Evolutionary conservation across 148 eudicot genomes (phyloP), one percentile per base, ranked within the genome.

Genomic region (Hydrangea macrophylla): DNA sequence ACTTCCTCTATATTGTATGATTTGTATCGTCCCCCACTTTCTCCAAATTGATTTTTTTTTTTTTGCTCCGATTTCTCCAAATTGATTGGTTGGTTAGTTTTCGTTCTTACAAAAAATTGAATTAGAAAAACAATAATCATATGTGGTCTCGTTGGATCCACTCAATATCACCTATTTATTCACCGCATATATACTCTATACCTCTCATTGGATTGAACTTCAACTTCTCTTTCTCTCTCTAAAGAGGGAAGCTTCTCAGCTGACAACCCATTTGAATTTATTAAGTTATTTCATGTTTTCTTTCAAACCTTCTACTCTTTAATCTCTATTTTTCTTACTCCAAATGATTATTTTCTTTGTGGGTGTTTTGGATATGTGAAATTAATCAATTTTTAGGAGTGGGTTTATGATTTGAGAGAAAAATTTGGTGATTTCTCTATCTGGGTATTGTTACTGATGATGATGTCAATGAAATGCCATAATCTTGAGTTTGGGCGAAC

Each of bases 381-480:
- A 40, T 77, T 73, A 55, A 67, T 37, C 60, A n/a, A 20, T 7
- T 81, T 82, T 74, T 22, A 73, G 70, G 75, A 65, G 68, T 81
- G 82, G 84, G 78, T 60, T 78, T 65, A 83, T 36, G 35, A 40
- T 55, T 62, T 42, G 17, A 27, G 28, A 15, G 45, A 59, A 35
- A 40, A 68, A 33, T 68, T 83, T 73, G 51, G 48, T 32, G 61
- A 15, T 59, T 58, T 71, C 71, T 32, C 20, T 9, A 48, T 51
- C 50, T 23, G 72, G 76, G 60, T 73, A 48, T 72, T 73, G 26
- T 71, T 73, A 28, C 18, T 53, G 25, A 80, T 54, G 77, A 92
- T 89, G 97, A 81, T 84, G 85, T 77, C 89, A 48, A 76, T 89
- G 80, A 82, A 84, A 35, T 83, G 86, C 78, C 76, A 76, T 65